phyloP scores from a whole-genome alignment of 257 asterid species.

The Solanum chiquidenum region DNA sequence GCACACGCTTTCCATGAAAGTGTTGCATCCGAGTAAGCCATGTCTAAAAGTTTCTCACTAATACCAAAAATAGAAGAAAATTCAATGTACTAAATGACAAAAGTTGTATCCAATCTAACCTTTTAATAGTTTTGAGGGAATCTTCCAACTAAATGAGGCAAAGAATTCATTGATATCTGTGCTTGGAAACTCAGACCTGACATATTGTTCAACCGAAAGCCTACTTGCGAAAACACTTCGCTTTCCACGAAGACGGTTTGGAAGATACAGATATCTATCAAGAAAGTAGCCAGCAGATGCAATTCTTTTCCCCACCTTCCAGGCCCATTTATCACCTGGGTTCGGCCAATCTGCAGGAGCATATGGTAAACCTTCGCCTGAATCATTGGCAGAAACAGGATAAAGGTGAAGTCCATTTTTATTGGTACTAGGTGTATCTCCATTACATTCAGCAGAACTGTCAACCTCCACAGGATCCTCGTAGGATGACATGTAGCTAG shows the following conservation, averaged over 20 bases:
- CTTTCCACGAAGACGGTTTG: constrained; percentile 28
- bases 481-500: constrained; percentile 2
- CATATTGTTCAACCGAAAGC: constrained; percentile 43
- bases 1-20: neutral
- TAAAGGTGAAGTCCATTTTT: constrained; percentile 37
- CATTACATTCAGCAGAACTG: constrained; percentile 28
- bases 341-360: constrained; percentile 82
- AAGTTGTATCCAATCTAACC: constrained; percentile 24
- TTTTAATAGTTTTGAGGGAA: constrained; percentile 40
- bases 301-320: constrained; percentile 73
- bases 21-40: neutral
- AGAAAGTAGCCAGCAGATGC: constrained; percentile 36
- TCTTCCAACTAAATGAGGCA: constrained; percentile 79
- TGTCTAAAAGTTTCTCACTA: neutral
- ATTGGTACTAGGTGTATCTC: constrained; percentile 8
- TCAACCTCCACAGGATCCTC: constrained; percentile 48
- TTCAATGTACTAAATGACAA: neutral
- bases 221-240: constrained; percentile 41
- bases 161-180: constrained; percentile 46
- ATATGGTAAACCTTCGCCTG: constrained; percentile 83
- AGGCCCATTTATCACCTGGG: constrained; percentile 85
- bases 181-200: constrained; percentile 42
- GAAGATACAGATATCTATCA: constrained; percentile 69
- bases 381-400: constrained; percentile 40
- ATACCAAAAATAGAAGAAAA: neutral